These are phyloP conservation scores for Saccharomycopsis crataegensis DNA, from an alignment of 1,139 yeast species.

Conservation along the genomic window DNA sequence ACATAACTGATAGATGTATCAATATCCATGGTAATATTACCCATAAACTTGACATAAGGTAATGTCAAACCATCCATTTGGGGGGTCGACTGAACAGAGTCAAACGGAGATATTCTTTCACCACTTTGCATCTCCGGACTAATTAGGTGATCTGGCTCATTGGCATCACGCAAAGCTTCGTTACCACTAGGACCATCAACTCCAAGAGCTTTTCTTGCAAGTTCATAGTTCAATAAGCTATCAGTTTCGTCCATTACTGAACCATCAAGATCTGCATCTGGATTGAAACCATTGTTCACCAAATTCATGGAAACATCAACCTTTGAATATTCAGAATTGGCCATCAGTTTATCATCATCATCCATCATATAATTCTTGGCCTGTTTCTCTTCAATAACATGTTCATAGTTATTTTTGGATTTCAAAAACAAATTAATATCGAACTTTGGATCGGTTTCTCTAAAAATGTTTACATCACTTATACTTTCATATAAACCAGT, in stretches of 20 bases:
- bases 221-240: slow-evolving; percentile 16
- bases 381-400: background rate
- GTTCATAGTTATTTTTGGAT: slow-evolving; percentile 14
- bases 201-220: slow-evolving; percentile 13
- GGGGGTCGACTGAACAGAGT: slow-evolving; percentile 17
- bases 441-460: slow-evolving; percentile 14
- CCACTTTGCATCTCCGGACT: background rate
- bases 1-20: slow-evolving; percentile 51
- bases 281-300: background rate
- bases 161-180: slow-evolving; percentile 15
- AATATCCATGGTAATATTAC: slow-evolving; percentile 32
- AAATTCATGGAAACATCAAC: slow-evolving; percentile 14
- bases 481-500: slow-evolving; percentile 35
- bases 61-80: background rate
- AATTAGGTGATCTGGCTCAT: slow-evolving; percentile 3
- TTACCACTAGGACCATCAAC: slow-evolving; percentile 9
- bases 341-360: slow-evolving; percentile 16
- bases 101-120: slow-evolving; percentile 6
- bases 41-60: slow-evolving; percentile 15
- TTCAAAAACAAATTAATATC: slow-evolving; percentile 14
- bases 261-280: slow-evolving; percentile 13
- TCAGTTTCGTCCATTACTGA: slow-evolving; percentile 17
- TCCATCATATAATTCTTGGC: slow-evolving; percentile 1
- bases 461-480: slow-evolving; percentile 27
- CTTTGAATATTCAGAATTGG: slow-evolving; percentile 1